phyloP scores from a whole-genome alignment of 208 protist species.

The Leishmania tarentolae region DNA sequence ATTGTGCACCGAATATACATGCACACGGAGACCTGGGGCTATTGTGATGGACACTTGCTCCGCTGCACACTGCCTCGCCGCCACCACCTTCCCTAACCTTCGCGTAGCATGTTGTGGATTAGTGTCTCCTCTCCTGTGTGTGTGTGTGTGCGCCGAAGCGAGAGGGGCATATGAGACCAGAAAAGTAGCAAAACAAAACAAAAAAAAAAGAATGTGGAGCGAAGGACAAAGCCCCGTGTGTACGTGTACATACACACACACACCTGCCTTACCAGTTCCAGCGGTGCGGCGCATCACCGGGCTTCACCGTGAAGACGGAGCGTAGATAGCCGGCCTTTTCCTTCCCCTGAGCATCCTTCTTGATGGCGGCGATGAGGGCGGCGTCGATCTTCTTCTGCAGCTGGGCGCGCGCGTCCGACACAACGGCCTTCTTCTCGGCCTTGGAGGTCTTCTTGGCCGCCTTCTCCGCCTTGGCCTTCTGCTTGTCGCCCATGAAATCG shows the following conservation, averaged over 20 bases:
- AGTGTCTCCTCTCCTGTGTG: background rate
- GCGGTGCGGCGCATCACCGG: constrained; percentile 84
- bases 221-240: background rate
- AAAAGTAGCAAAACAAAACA: background rate
- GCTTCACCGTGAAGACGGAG: constrained; percentile 88
- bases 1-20: background rate
- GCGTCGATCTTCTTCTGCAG: constrained; percentile 84
- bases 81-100: background rate
- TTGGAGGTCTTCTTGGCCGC: constrained; percentile 77
- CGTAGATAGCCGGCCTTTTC: constrained; percentile 82
- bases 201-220: background rate
- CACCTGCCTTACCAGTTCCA: constrained; percentile 77
- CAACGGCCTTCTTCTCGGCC: constrained; percentile 58
- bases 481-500: constrained; percentile 86
- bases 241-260: too few species aligned
- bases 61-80: background rate
- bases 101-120: background rate
- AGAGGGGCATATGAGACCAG: background rate
- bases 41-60: background rate
- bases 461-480: constrained; percentile 72
- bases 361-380: constrained; percentile 73
- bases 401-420: constrained; percentile 69
- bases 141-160: background rate
- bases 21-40: background rate
- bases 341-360: constrained; percentile 71